A percentile compares a stretch with the other conserved stretches of the same genome.
These are phyloP conservation scores for Cutaneotrichosporon mucoides DNA, from an alignment of 1,284 basidiomycete species.

Conservation along the genomic window DNA sequence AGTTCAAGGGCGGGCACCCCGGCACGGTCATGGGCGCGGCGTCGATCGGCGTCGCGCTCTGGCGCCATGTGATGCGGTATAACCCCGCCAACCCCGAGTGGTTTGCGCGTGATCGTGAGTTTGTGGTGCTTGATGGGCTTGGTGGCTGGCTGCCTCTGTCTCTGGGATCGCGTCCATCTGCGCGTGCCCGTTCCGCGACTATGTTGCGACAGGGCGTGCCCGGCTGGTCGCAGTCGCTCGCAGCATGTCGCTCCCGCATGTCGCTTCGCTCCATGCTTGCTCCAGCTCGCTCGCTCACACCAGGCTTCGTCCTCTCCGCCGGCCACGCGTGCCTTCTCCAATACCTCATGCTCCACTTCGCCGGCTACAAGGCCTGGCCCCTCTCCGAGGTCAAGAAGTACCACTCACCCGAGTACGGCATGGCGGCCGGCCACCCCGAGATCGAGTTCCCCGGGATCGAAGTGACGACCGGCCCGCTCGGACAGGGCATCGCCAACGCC, in stretches of 20 bases:
- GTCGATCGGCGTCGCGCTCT: conserved; percentile 23
- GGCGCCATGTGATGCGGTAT: conserved; percentile 24
- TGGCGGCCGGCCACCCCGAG: conserved; percentile 29
- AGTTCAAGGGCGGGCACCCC: conserved; percentile 40
- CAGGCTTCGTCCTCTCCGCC: conserved; percentile 31
- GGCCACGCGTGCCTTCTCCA: conserved; percentile 34
- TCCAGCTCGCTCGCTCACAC: neutral
- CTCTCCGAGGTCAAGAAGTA: conserved; percentile 30
- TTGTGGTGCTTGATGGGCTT: too few relatives aligned
- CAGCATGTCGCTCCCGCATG: too few relatives aligned
- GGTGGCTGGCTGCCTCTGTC: too few relatives aligned
- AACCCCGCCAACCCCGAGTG: conserved; percentile 27
- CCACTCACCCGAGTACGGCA: conserved; percentile 20
- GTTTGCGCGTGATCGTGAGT: conserved; percentile 26
- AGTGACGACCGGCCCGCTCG: conserved; percentile 86
- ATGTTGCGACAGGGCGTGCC: too few relatives aligned
- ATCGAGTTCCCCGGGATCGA: conserved; percentile 55
- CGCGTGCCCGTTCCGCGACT: too few relatives aligned
- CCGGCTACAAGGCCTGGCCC: conserved; percentile 29
- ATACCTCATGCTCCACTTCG: conserved; percentile 33
- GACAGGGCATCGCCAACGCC: conserved; percentile 80
- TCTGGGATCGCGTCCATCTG: too few relatives aligned
- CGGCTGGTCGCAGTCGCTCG: too few relatives aligned
- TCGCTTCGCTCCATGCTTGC: too few relatives aligned
- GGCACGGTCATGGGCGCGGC: conserved; percentile 46